These are phyloP conservation scores for Penicillium sp. DNA, from an alignment of 2,329 filamentous ascomycete genomes.

Conservation along the genomic window DNA sequence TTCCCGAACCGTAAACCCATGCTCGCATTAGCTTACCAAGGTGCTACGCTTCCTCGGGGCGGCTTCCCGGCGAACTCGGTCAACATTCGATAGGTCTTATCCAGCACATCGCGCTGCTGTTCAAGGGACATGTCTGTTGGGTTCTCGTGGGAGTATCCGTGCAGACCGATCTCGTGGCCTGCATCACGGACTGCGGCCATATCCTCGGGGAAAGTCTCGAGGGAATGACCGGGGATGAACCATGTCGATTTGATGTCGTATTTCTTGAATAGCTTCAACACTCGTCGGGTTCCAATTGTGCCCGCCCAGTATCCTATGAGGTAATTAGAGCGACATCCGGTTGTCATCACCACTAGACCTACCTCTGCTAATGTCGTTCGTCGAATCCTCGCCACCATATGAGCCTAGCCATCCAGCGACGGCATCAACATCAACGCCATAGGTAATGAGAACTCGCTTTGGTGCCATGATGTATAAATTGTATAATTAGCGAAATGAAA, in stretches of 20 bases:
- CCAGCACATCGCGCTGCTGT: conserved; percentile 74
- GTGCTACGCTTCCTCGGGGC: conserved; percentile 71
- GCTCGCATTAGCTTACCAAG: conserved; percentile 52
- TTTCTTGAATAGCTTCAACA: conserved; percentile 71
- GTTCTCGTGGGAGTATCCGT: conserved; percentile 76
- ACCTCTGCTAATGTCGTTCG: conserved; percentile 36
- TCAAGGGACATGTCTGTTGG: conserved; percentile 71
- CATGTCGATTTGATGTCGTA: conserved; percentile 70
- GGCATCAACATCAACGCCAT: conserved; percentile 38
- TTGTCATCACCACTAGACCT: not conserved
- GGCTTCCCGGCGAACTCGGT: conserved; percentile 75
- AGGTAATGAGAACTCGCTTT: conserved; percentile 31
- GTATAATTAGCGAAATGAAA: not conserved
- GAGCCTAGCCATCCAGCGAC: conserved; percentile 37
- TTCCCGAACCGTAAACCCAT: too few relatives aligned
- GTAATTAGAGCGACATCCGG: not conserved
- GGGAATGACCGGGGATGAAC: conserved; percentile 65
- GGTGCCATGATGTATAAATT: conserved; percentile 18
- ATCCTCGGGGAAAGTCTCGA: conserved; percentile 68
- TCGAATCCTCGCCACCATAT: conserved; percentile 36
- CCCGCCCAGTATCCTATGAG: conserved; percentile 64
- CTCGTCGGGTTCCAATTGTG: conserved; percentile 63
- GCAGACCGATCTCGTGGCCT: conserved; percentile 67
- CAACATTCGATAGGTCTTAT: conserved; percentile 74
- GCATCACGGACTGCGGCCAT: conserved; percentile 62